Base-by-base conservation (phyloP, 2,329 filamentous ascomycete species). In the Trichophyton verrucosum region DNA sequence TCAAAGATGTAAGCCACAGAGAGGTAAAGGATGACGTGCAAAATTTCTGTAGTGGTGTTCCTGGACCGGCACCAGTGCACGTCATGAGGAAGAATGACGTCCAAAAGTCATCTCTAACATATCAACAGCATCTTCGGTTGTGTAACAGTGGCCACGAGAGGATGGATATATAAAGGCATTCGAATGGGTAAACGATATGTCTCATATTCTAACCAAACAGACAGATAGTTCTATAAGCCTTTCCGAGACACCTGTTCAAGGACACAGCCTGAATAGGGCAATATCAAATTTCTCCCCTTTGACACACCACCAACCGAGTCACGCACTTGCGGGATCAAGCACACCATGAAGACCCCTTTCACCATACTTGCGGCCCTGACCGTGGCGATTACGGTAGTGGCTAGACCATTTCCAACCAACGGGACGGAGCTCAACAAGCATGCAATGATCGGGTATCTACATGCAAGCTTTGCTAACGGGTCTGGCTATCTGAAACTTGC, bases 381-480 rank as follows among this genome's bases (percentile, higher is more conserved):
- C 17, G 9, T 8, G 6, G 58, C 20, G 11, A 33, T 22, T 2
- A 42, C 42, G 7, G 58, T 44, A 42, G 33, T 13, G 47, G 47
- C 27, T 3, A 33, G 30, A 5, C 44, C 47, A 17, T 22, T 47
- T 15, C n/a, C 33, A 13, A 22, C 46, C 36, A 44, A 20, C 24
- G 17, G n/a, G n/a, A 47, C 49, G 11, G 22, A 17, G 8, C 38
- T 60, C 24, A 46, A 46, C 22, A 60, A 60, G 17, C 58, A 55
- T 17, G 58, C 47, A 17, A n/a, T 60, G 30, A 36, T 60, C 20
- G 58, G 58, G n/a, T 60, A 60, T 30, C 17, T 60, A n/a, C 58
- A 60, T 27, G 15, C 58, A n/a, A 60, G 58, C 24, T 60, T 60
- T 33, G 58, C 58, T 20, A 60, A 60, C 47, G 58, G 58, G n/a